Conservation (phyloP, 1,139 yeast genomes). For the Yamadazyma oceani region DNA sequence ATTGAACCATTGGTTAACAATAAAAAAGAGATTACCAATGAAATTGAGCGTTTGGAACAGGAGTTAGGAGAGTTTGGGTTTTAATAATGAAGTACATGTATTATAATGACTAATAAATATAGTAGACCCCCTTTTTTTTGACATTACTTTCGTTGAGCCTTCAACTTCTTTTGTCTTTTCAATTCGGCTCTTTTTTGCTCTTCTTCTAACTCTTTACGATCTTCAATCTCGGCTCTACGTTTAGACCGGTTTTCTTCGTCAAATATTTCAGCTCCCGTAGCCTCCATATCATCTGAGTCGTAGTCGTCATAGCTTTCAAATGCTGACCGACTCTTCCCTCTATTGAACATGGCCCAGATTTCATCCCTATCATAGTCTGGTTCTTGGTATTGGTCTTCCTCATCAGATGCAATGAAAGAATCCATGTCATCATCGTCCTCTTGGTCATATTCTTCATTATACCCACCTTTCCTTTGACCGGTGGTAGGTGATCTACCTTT, state of each 20-base stretch:
- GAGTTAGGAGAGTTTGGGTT: conserved; percentile 70
- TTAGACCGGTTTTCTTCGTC: conserved; percentile 76
- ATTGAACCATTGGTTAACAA: conserved; percentile 60
- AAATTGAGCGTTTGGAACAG: conserved; percentile 48
- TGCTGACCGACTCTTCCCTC: conserved; percentile 53
- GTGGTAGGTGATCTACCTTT: conserved; percentile 17
- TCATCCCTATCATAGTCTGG: conserved; percentile 74
- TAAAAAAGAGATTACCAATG: conserved; percentile 54
- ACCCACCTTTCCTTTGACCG: neutral
- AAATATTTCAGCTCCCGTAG: conserved; percentile 83
- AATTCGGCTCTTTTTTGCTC: conserved; percentile 47
- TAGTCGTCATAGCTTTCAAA: conserved; percentile 53
- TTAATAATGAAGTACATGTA: conserved; percentile 12
- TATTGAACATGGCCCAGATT: conserved; percentile 83
- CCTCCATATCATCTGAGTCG: conserved; percentile 83
- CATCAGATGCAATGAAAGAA: conserved; percentile 59
- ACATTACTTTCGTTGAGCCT: conserved; percentile 1
- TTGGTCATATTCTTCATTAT: conserved; percentile 14
- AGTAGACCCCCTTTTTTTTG: no score
- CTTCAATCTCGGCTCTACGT: conserved; percentile 61
- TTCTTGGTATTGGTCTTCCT: conserved; percentile 39
- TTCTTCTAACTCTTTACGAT: conserved; percentile 58
- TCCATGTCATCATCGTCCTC: conserved; percentile 42
- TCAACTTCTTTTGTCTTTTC: conserved; percentile 25
- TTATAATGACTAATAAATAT: no score